Conservation (phyloP, 768 basidiomycete species). For the Cyathus striatus region DNA sequence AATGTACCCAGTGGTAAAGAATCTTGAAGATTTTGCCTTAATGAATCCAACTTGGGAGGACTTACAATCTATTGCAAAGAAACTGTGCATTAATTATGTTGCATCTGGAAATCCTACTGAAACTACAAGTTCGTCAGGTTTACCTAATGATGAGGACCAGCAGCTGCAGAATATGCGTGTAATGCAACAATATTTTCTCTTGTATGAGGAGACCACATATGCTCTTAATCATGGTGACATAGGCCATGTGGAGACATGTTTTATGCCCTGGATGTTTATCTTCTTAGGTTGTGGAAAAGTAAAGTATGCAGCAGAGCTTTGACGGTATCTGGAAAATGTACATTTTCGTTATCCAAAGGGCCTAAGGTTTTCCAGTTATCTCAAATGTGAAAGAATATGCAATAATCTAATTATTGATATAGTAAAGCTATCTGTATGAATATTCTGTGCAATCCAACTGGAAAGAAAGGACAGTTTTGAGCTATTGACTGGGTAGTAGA, state of each 20-base stretch:
- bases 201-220: neutral
- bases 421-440: too few species aligned
- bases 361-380: too few species aligned
- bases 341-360: too few species aligned
- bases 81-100: neutral
- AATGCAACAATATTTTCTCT: slow-evolving; percentile 24
- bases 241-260: neutral
- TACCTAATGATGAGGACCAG: neutral
- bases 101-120: neutral
- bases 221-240: neutral
- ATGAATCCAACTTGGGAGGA: neutral
- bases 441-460: too few species aligned
- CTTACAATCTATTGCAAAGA: neutral
- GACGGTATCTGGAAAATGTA: too few species aligned
- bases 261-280: too few species aligned
- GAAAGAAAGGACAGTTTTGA: too few species aligned
- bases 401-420: too few species aligned
- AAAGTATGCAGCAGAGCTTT: slow-evolving; percentile 25
- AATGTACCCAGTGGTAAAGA: neutral
- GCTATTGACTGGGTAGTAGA: too few species aligned
- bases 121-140: neutral
- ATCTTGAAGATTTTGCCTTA: neutral
- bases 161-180: neutral
- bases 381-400: too few species aligned
- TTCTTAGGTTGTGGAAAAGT: too few species aligned